Conservation (phyloP, 1,139 yeast species). For the Yamadazyma dushanensis region DNA sequence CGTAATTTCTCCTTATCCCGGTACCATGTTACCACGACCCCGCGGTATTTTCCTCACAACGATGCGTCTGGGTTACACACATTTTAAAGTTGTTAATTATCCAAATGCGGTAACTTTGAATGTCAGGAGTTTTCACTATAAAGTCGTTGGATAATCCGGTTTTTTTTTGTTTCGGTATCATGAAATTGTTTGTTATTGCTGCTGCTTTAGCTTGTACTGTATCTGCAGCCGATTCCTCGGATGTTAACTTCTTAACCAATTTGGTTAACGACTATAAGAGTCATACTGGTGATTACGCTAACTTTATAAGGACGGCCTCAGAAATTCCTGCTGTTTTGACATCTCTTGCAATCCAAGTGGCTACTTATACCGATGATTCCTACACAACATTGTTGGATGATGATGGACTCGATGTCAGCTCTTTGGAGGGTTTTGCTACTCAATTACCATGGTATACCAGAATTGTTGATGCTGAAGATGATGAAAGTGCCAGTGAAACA, state of each 20-base stretch:
- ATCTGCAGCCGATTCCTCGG: constrained; percentile 29
- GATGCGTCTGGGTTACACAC: too few species aligned
- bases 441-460: constrained; percentile 46
- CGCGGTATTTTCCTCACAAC: too few species aligned
- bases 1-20: background rate
- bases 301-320: constrained; percentile 34
- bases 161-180: constrained; percentile 2
- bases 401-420: constrained; percentile 21
- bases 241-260: constrained; percentile 39
- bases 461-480: constrained; percentile 19
- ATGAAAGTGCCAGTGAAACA: constrained; percentile 11
- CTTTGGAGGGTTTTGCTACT: constrained; percentile 37
- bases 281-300: constrained; percentile 27
- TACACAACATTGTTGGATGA: constrained; percentile 41
- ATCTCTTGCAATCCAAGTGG: constrained; percentile 36
- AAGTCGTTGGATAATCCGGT: background rate
- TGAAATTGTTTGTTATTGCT: constrained; percentile 9
- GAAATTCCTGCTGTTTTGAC: constrained; percentile 36
- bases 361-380: constrained; percentile 41
- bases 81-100: constrained; percentile 1
- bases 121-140: background rate
- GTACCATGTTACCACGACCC: too few species aligned
- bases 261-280: constrained; percentile 38
- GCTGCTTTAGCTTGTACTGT: constrained; percentile 17
- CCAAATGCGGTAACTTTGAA: constrained; percentile 3